A percentile compares a stretch with the other conserved stretches of the same genome.
phyloP scores from a whole-genome alignment of 2,329 filamentous ascomycete genomes.

The Aspergillus brunneoviolaceus region DNA sequence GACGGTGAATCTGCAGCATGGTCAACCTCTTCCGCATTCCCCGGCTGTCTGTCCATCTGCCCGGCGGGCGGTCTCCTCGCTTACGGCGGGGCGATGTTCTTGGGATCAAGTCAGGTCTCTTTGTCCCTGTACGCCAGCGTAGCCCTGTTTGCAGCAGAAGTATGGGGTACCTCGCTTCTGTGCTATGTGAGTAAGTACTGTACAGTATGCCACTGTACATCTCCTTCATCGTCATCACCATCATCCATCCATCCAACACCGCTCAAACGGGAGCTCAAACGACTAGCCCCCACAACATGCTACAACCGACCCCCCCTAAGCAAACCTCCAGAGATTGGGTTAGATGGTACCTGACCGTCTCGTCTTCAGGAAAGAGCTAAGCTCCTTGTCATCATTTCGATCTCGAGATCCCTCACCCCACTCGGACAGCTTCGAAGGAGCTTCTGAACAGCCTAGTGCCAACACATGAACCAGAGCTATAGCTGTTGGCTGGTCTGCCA shows the following conservation, averaged over 20 bases:
- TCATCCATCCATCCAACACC: background rate
- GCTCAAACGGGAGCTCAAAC: background rate
- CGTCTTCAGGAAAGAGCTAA: background rate
- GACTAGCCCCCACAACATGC: background rate
- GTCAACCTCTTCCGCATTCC: background rate
- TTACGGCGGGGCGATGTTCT: background rate
- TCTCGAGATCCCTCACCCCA: background rate
- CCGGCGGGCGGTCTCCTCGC: background rate
- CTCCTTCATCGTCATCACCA: no score
- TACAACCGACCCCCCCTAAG: background rate
- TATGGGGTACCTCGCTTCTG: background rate
- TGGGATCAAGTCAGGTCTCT: background rate
- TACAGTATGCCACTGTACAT: background rate
- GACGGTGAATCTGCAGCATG: background rate
- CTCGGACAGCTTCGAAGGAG: background rate
- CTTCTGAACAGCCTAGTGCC: background rate
- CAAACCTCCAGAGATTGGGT: background rate
- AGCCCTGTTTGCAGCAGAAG: background rate
- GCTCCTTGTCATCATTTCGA: background rate
- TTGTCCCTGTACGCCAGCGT: background rate
- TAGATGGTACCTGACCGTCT: background rate
- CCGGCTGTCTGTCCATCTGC: background rate
- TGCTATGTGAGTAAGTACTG: background rate
- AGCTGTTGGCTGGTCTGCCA: background rate
- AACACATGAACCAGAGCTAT: background rate